A percentile compares a stretch with the other conserved stretches of the same genome.
phyloP scores from a whole-genome alignment of 2,329 filamentous ascomycete genomes.

The Rhexocercosporidium sp. region DNA sequence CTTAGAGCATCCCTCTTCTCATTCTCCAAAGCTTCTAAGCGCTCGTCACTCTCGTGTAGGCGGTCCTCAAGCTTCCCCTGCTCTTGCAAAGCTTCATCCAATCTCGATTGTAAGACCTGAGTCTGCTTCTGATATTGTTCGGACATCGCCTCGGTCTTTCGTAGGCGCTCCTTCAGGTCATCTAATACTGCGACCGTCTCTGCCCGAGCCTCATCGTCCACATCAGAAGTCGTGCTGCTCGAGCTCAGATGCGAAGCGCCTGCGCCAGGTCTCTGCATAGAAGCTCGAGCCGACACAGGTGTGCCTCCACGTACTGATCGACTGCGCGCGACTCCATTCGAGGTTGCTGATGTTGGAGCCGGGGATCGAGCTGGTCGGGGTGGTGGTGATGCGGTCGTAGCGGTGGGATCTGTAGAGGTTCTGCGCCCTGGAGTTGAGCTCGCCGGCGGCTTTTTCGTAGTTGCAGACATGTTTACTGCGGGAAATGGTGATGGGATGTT shows the following conservation, averaged over 20 bases:
- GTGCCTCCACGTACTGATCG: constrained; percentile 68
- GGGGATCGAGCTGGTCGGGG: constrained; percentile 38
- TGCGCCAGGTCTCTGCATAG: constrained; percentile 61
- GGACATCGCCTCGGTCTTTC: constrained; percentile 77
- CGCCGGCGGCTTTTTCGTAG: constrained; percentile 47
- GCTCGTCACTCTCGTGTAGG: constrained; percentile 84
- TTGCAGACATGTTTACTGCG: constrained; percentile 46
- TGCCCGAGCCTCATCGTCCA: constrained; percentile 76
- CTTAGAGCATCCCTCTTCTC: constrained; percentile 84
- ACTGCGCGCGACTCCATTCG: constrained; percentile 55
- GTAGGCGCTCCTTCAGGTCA: constrained; percentile 81
- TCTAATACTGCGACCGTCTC: constrained; percentile 81
- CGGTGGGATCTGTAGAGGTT: constrained; percentile 38
- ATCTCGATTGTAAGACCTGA: constrained; percentile 80
- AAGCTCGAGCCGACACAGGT: constrained; percentile 76
- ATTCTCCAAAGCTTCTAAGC: constrained; percentile 78
- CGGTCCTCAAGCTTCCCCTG: constrained; percentile 87
- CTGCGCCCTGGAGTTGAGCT: constrained; percentile 35
- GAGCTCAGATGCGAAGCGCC: constrained; percentile 41
- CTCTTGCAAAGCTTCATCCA: constrained; percentile 84
- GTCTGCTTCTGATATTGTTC: constrained; percentile 85
- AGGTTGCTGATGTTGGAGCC: constrained; percentile 34
- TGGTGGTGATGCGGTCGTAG: constrained; percentile 27
- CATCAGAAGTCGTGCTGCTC: constrained; percentile 48
- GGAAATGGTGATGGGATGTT: constrained; percentile 11